Evolutionary conservation across 768 basidiomycete species (phyloP).

Genomic region (Neoboletus subvelutipes): DNA sequence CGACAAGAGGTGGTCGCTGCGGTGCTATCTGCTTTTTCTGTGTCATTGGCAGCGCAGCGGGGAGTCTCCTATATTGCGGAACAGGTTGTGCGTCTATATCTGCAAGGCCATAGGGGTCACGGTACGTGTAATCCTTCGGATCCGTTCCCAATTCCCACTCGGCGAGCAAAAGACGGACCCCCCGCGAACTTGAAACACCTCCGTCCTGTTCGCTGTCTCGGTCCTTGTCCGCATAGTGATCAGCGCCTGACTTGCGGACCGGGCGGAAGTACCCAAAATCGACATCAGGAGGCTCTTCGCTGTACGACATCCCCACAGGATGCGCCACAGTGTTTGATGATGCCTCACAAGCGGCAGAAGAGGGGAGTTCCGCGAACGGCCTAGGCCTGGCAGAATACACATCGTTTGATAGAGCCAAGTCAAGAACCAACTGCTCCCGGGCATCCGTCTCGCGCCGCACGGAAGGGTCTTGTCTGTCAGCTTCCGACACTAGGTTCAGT

Average conservation of each 20-base stretch:
- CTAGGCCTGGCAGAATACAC: constrained; percentile 48
- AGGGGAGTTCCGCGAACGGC: constrained; percentile 30
- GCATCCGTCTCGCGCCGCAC: constrained; percentile 52
- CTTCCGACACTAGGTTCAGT: constrained; percentile 43
- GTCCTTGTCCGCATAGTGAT: constrained; percentile 30
- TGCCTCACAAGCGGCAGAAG: background rate
- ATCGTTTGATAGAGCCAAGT: constrained; percentile 58
- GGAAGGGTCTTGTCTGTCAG: constrained; percentile 39
- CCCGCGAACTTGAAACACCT: constrained; percentile 41
- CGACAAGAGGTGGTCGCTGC: constrained; percentile 41
- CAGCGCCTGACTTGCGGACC: constrained; percentile 27
- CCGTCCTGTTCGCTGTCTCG: constrained; percentile 14
- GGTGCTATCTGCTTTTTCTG: constrained; percentile 25
- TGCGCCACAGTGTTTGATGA: constrained; percentile 8
- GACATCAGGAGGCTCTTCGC: constrained; percentile 54
- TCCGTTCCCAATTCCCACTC: constrained; percentile 65
- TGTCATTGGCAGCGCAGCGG: background rate
- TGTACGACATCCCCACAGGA: constrained; percentile 47
- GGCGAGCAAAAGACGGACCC: constrained; percentile 61
- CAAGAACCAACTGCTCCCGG: constrained; percentile 59
- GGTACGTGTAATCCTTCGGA: constrained; percentile 50
- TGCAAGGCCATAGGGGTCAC: constrained; percentile 51
- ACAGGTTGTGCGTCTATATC: constrained; percentile 19
- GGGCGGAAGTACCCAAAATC: constrained; percentile 65
- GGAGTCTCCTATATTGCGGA: constrained; percentile 14